Base-by-base conservation (phyloP, 2,329 filamentous ascomycete genomes). In the Colletotrichum godetiae region DNA sequence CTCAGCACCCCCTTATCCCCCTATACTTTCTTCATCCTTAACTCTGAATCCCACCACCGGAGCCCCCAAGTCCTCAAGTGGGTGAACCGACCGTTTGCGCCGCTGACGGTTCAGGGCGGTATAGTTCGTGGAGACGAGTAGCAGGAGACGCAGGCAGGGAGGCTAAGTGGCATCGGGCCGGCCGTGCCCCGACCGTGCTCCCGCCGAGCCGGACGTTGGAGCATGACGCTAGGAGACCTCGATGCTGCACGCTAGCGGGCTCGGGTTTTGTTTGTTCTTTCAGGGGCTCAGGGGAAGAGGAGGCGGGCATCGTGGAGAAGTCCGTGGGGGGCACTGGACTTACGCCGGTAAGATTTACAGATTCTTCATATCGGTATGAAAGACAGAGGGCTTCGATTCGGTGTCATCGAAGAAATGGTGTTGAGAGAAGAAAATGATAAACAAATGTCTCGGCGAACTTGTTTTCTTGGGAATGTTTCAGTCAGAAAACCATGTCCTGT, bases 111-210 rank as follows among this genome's bases (percentile, higher is more conserved):
- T 60, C 53, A 59, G 56, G 56, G 15, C 15, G 59, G 27, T 24
- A 35, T 8, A 49, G 69, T 57, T 27, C 55, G 55, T 55, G 60
- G 65, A 19, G 55, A 31, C 59, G 46, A 65, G 70, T 66, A 57
- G 71, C 71, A 73, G 67, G 67, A 71, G 61, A 65, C 60, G 71
- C 67, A 73, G 33, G 67, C 13, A 65, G 52, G 67, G 67, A 73
- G 60, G 67, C 67, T 62, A 73, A 66, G 33, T 66, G 60, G 71
- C 71, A 61, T 46, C 71, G 71, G 71, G 49, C 67, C 71, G 71
- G 71, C 71, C 71, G 71, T 73, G 71, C 71, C 60, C 71, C 61
- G 71, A 68, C 71, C 71, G 71, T 70, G 71, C 71, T 73, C 67
- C 67, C 71, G 71, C 67, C 61, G 67, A 73, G 71, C 67, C 46